Percentiles rank a stretch among this genome's conserved stretches.
These are phyloP conservation scores for Chlamydomonas sp. DNA, from an alignment of 139 green algal species.

Conservation along the genomic window DNA sequence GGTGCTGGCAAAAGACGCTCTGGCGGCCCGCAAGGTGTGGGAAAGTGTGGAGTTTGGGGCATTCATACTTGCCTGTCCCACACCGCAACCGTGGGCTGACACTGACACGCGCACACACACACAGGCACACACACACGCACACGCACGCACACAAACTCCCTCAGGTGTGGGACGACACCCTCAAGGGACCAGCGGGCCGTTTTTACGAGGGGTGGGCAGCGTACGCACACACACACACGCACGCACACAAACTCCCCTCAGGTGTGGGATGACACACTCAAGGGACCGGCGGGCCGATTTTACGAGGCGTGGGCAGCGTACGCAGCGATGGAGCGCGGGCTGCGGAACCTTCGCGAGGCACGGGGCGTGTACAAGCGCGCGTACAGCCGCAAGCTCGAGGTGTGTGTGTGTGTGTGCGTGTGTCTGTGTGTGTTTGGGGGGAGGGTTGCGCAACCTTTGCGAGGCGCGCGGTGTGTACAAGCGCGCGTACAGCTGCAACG, in stretches of 20 bases:
- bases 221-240: neutral
- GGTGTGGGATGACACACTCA: neutral
- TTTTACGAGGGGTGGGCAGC: slow-evolving; percentile 48
- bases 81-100: too few species aligned
- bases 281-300: slow-evolving; percentile 31
- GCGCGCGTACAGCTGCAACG: slow-evolving; percentile 39
- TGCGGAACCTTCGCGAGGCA: slow-evolving; percentile 32
- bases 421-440: too few species aligned
- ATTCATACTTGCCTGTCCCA: too few species aligned
- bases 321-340: slow-evolving; percentile 45
- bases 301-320: slow-evolving; percentile 54
- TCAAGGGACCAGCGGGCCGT: too few species aligned
- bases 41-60: too few species aligned
- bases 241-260: too few species aligned
- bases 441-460: slow-evolving; percentile 26
- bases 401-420: too few species aligned
- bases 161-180: neutral
- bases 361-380: slow-evolving; percentile 50
- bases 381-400: slow-evolving; percentile 45
- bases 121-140: neutral
- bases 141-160: too few species aligned
- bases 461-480: slow-evolving; percentile 50
- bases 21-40: too few species aligned
- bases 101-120: neutral
- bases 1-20: too few species aligned